phyloP scores from a whole-genome alignment of 164 flowering plant genomes.

The Malania oleifera region DNA sequence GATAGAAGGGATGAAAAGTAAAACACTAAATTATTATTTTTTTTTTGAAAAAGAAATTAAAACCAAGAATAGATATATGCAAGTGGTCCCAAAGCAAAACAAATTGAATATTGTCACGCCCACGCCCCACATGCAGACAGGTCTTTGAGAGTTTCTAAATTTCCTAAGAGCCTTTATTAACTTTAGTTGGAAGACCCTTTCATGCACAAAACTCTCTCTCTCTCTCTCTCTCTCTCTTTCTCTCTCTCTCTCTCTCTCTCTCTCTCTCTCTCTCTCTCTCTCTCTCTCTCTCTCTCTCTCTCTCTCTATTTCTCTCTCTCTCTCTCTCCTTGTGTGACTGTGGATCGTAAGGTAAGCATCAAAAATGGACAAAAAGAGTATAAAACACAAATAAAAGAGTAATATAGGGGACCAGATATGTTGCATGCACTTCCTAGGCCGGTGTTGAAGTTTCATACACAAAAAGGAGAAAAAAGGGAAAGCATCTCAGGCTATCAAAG shows the following conservation, averaged over 20 bases:
- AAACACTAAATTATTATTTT: constrained; percentile 3
- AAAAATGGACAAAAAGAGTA: constrained; percentile 11
- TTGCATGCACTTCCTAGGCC: constrained; percentile 14
- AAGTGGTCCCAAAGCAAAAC: constrained; percentile 22
- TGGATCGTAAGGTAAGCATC: constrained; percentile 20
- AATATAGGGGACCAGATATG: constrained; percentile 16
- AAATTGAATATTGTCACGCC: constrained; percentile 27
- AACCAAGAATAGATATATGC: neutral
- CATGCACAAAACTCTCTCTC: neutral
- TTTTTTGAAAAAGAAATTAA: no score
- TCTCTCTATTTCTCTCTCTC: no score
- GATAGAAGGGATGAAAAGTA: neutral
- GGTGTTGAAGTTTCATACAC: constrained; percentile 13
- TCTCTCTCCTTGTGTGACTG: no score
- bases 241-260: constrained; percentile 1
- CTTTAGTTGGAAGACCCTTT: constrained; percentile 19
- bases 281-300: constrained; percentile 10
- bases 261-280: neutral
- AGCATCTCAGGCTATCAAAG: no score
- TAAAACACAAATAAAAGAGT: constrained; percentile 4
- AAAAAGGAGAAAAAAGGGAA: neutral
- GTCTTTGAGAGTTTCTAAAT: constrained; percentile 20
- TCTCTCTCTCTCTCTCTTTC: constrained; percentile 4
- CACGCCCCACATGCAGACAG: constrained; percentile 28
- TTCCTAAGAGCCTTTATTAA: constrained; percentile 13